Evolutionary conservation across 768 basidiomycete genomes (phyloP).

Genomic region (Kwoniella europaea): DNA sequence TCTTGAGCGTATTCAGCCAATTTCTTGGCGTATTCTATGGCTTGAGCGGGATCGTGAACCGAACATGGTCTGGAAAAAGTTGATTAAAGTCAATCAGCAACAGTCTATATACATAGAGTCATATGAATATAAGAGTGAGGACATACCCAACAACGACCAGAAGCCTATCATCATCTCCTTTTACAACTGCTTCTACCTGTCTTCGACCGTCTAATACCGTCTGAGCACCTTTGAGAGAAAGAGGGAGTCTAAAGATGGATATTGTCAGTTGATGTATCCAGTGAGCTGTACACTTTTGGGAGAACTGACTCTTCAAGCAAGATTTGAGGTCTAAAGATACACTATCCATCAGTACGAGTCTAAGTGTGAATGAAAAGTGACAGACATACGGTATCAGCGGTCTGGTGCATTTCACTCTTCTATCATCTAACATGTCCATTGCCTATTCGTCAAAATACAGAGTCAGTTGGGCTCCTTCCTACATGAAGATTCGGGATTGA

Average conservation of each 20-base stretch:
- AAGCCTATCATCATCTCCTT: constrained; percentile 87
- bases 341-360: background rate
- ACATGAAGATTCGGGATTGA: too few species aligned
- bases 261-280: background rate
- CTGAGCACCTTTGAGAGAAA: constrained; percentile 72
- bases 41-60: constrained; percentile 85
- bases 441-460: constrained; percentile 35
- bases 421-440: constrained; percentile 75
- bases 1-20: constrained; percentile 78
- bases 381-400: constrained; percentile 74
- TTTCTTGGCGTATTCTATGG: constrained; percentile 81
- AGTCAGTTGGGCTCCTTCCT: background rate
- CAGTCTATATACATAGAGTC: background rate
- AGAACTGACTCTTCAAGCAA: constrained; percentile 75
- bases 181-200: constrained; percentile 76
- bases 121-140: background rate
- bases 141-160: constrained; percentile 86
- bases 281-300: background rate
- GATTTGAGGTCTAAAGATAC: constrained; percentile 70
- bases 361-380: background rate
- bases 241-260: constrained; percentile 52
- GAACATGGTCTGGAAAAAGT: constrained; percentile 75
- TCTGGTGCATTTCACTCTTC: constrained; percentile 80
- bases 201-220: constrained; percentile 86
- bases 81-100: background rate